These are phyloP conservation scores for Micractinium conductrix DNA, from an alignment of 139 green algal species.

Conservation along the genomic window DNA sequence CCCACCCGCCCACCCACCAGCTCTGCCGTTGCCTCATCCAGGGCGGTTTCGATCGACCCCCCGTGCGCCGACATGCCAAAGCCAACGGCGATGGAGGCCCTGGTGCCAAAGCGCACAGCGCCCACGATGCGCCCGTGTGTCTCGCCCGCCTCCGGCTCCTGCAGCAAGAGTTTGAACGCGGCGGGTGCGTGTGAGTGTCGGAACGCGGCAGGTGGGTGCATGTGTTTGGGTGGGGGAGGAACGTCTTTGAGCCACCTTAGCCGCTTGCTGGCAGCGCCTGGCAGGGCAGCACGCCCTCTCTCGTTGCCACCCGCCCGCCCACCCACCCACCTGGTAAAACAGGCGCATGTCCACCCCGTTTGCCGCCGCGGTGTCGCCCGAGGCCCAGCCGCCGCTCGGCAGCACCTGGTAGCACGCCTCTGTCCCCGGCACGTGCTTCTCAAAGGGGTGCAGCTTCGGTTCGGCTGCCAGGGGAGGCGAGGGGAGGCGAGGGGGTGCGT, in stretches of 20 bases:
- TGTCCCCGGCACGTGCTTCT: conserved; percentile 52
- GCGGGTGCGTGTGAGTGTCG: neutral
- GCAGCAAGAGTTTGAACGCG: no score
- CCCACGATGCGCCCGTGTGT: conserved; percentile 34
- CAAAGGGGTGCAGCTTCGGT: conserved; percentile 36
- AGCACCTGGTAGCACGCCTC: conserved; percentile 31
- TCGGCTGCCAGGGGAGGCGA: conserved; percentile 24
- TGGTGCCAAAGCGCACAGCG: conserved; percentile 43
- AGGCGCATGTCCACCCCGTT: conserved; percentile 53
- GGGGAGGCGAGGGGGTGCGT: neutral
- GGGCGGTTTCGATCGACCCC: conserved; percentile 48
- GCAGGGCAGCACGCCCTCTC: no score
- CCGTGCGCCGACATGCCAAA: conserved; percentile 48
- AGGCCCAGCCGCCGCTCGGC: conserved; percentile 43
- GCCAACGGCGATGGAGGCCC: conserved; percentile 47
- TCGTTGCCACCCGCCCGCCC: no score
- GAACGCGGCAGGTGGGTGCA: neutral
- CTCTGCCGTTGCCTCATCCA: conserved; percentile 60
- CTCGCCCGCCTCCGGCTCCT: neutral
- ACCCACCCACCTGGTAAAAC: conserved; percentile 46
- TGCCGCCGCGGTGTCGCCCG: conserved; percentile 33
- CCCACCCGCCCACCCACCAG: conserved; percentile 18
- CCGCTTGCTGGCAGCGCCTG: no score
- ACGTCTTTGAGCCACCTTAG: no score
- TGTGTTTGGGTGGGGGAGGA: no score